Evolutionary conservation across 345 rosid species (phyloP), one percentile per base, ranked within the genome.

Genomic region (Lagerstroemia speciosa): DNA sequence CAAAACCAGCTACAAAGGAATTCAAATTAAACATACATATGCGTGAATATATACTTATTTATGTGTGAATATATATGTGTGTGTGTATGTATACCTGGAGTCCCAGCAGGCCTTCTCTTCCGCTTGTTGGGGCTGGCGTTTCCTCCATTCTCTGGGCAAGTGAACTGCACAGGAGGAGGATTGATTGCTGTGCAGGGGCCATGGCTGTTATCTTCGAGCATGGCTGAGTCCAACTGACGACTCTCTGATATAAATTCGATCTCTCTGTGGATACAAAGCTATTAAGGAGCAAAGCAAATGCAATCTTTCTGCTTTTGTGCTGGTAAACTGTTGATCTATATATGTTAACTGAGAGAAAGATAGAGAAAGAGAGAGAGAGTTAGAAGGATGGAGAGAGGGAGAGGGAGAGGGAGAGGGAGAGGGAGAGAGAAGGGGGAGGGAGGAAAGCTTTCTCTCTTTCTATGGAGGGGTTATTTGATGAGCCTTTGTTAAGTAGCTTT

Each of bases 31-130:
- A 41, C 16, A 41, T 41, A 9, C 16, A 41, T 14, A 41, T 41
- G 11, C 1, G 46, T 41, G 46, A 2, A 14, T 7, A 14, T 9
- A 41, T 41, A 41, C 11, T 6, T 41, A 41, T 41, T 8, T 3
- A 41, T 46, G 30, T 30, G 20, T 36, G 14, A 3, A 29, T 52
- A 22, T 24, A 5, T 29, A 29, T 43, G 5, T 34, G n/a, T 60
- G 10, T 41, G 14, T 16, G 14, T 41, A 41, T 41, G 10, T 14
- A 33, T 75, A 90, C 96, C 98, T 81, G 97, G 98, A 60, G 96
- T 87, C 34, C 98, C 98, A 33, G 98, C 95, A 0, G 97, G 93
- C 65, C 97, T 77, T 66, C 98, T 71, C 74, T 87, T 90, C 73
- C 89, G 85, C 81, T 90, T 92, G 64, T 65, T 77, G 77, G 71